phyloP scores from a whole-genome alignment of 1,284 basidiomycete species.

The Hypsizygus ulmarius region DNA sequence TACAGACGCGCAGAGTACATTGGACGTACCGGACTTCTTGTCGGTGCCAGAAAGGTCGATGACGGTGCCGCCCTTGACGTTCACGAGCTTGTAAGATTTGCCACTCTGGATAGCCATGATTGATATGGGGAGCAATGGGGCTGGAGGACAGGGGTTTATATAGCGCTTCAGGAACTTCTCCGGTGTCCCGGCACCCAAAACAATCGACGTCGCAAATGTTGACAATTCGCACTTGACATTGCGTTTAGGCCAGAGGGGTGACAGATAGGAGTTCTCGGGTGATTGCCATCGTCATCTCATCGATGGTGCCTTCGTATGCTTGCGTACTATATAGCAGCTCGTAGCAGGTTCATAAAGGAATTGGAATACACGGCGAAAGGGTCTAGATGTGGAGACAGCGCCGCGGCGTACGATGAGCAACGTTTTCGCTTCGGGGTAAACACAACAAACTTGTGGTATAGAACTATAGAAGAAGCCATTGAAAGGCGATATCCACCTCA shows the following conservation, averaged over 20 bases:
- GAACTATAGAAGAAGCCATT: not conserved
- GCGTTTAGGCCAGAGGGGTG: not conserved
- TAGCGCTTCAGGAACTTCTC: not conserved
- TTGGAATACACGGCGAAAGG: too few species aligned
- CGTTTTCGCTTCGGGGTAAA: too few species aligned
- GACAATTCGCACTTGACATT: too few species aligned
- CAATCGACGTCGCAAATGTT: too few species aligned
- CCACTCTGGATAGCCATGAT: conserved; percentile 17
- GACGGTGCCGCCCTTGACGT: conserved; percentile 22
- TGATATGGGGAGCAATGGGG: not conserved
- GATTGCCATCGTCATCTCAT: conserved; percentile 11
- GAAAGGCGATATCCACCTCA: not conserved
- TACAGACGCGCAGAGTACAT: not conserved
- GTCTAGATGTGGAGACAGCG: too few species aligned
- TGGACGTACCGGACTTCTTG: conserved; percentile 16
- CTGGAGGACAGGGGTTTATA: conserved; percentile 3
- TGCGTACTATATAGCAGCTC: too few species aligned
- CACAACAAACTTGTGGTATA: too few species aligned
- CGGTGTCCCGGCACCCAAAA: not conserved
- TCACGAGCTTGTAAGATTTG: conserved; percentile 22
- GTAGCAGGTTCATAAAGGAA: too few species aligned
- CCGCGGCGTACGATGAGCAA: too few species aligned
- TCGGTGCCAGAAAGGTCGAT: conserved; percentile 26
- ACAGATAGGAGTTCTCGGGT: not conserved
- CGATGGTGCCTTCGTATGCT: conserved; percentile 7